phyloP scores from a whole-genome alignment of 176 grass and related monocot species.

The Ensete ventricosum region DNA sequence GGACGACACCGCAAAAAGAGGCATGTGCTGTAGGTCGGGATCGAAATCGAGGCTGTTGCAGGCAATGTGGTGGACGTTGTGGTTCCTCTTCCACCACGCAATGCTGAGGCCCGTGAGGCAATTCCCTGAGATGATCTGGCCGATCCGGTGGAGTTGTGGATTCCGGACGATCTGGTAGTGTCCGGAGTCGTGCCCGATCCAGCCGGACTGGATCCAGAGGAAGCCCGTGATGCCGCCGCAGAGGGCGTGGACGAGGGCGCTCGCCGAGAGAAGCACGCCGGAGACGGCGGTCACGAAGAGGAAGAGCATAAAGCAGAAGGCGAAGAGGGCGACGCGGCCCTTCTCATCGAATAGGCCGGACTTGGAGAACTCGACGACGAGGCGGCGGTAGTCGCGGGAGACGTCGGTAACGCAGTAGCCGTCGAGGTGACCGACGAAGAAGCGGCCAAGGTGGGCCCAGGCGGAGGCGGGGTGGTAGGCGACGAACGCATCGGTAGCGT shows the following conservation, averaged over 20 bases:
- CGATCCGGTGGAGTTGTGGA: neutral
- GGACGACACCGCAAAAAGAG: constrained; percentile 22
- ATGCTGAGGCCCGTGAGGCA: constrained; percentile 15
- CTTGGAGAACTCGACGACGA: constrained; percentile 23
- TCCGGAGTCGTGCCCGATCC: constrained; percentile 17
- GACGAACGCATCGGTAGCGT: constrained; percentile 41
- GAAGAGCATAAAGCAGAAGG: constrained; percentile 5
- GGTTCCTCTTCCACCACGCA: constrained; percentile 20
- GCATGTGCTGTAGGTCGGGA: constrained; percentile 19
- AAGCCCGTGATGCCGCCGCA: constrained; percentile 21
- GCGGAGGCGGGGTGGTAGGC: constrained; percentile 30
- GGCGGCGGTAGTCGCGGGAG: constrained; percentile 36
- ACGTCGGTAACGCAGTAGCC: constrained; percentile 26
- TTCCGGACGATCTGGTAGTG: constrained; percentile 3
- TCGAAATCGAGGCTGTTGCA: constrained; percentile 22
- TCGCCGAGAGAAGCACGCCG: constrained; percentile 8
- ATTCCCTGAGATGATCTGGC: constrained; percentile 11
- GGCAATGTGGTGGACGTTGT: constrained; percentile 15
- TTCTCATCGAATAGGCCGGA: constrained; percentile 28
- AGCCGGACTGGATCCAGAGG: constrained; percentile 28
- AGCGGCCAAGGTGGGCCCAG: constrained; percentile 19
- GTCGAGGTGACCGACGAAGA: constrained; percentile 16
- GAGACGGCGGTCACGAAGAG: constrained; percentile 14
- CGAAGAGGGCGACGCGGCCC: constrained; percentile 5
- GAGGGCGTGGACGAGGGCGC: neutral